Evolutionary conservation across 306 rosid genomes (phyloP), one percentile per base, ranked within the genome.

Genomic region (Malus fusca): DNA sequence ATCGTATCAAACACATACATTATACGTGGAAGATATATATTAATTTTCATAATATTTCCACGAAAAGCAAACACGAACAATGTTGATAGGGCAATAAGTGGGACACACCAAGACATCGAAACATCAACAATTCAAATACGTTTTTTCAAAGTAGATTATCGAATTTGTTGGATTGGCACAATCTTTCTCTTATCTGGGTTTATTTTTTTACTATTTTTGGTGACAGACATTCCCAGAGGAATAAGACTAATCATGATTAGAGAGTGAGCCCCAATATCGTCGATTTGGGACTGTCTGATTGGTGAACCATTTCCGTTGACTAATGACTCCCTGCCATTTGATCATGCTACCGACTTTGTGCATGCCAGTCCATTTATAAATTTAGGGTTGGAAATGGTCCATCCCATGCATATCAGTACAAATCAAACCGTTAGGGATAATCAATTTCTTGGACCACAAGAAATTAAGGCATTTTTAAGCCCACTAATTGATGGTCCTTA

Each of bases 361-460:
- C 0, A 13, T 11, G 12, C 21, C 11, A 46, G 42, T 70, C 85
- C 21, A 69, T 66, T 44, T 81, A 43, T 75, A 23, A 72, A 48
- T 17, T 48, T 48, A 60, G 64, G 67, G 58, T 53, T 73, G 73
- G 48, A 75, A 69, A 82, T 84, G 86, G 89, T 71, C 88, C 86
- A 72, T 80, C 43, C 22, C 21, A 71, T 40, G 52, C n/a, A 15
- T 59, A 63, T 66, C 68, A 80, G 76, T 77, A 77, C 69, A 72
- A 26, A 66, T 83, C 82, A 86, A 73, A 58, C 78, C 79, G 82
- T 73, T 88, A 77, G 87, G 87, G 70, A 71, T 78, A 69, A 79
- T 91, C 22, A 87, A 83, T 87, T 75, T 69, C 37, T 65, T 77
- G 94, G 92, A 88, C 95, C 91, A 89, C 88, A 75, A 0, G 60